Conservation (phyloP, 78 protist species). For the Dictyostelium intermedium region DNA sequence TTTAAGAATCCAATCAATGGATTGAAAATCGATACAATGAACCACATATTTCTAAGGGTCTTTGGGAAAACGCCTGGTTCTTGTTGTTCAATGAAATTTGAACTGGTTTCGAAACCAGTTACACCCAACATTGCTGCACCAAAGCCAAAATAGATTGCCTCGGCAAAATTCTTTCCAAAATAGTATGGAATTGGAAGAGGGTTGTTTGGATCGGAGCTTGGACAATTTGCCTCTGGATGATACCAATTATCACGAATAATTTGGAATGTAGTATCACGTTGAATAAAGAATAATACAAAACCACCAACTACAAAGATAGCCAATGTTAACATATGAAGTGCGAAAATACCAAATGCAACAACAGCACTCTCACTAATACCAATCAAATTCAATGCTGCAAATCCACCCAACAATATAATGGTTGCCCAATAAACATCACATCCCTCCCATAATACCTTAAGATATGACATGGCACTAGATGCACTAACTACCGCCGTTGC, state of each 20-base stretch:
- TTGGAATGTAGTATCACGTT: background rate
- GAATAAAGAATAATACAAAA: background rate
- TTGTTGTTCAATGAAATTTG: conserved; percentile 93
- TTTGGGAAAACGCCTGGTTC: conserved; percentile 89
- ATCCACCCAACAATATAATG: conserved; percentile 56
- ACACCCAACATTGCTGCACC: conserved; percentile 92
- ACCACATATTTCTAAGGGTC: conserved; percentile 91
- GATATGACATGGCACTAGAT: conserved; percentile 60
- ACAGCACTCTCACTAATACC: conserved; percentile 86
- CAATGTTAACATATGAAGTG: conserved; percentile 82
- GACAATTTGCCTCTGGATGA: background rate
- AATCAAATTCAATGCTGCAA: conserved; percentile 75
- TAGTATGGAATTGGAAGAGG: background rate
- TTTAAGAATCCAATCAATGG: conserved; percentile 78
- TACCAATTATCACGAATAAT: conserved; percentile 32
- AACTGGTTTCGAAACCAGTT: conserved; percentile 92
- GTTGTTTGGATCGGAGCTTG: background rate
- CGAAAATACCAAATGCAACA: conserved; percentile 85
- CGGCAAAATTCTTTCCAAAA: conserved; percentile 29
- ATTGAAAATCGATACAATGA: conserved; percentile 78
- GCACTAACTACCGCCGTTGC: conserved; percentile 90
- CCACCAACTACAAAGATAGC: conserved; percentile 67
- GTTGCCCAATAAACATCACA: conserved; percentile 50
- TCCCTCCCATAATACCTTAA: conserved; percentile 16
- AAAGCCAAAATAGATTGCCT: conserved; percentile 87